Conservation (phyloP, 2,329 filamentous ascomycete species). For the Sporothrix inflata region DNA sequence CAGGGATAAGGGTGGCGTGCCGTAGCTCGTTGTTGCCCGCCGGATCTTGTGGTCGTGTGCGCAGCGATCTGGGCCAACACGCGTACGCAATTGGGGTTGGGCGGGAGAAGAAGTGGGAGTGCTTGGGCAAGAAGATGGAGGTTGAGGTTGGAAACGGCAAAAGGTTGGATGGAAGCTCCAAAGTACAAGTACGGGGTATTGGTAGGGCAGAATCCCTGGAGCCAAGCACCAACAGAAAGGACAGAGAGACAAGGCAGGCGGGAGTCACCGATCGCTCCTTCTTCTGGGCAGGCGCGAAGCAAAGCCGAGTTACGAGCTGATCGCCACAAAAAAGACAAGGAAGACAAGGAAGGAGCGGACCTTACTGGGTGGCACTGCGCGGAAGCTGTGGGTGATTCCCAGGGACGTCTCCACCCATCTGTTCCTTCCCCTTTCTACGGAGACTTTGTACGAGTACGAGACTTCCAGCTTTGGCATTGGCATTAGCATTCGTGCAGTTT, state of each 20-base stretch:
- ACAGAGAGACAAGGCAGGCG: conserved; percentile 6
- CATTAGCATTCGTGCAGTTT: background rate
- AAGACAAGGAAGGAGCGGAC: background rate
- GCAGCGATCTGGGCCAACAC: background rate
- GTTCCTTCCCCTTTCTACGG: background rate
- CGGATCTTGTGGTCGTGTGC: background rate
- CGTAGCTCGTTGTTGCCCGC: background rate
- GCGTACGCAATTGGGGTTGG: background rate
- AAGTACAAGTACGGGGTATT: background rate
- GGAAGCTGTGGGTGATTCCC: conserved; percentile 6
- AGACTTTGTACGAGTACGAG: conserved; percentile 17
- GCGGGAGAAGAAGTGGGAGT: background rate
- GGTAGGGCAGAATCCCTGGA: background rate
- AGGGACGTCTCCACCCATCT: background rate
- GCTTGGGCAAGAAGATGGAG: background rate
- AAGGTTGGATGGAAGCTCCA: background rate
- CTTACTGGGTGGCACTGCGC: background rate
- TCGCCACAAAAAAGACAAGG: background rate
- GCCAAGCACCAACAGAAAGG: background rate
- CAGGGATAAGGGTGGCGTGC: background rate
- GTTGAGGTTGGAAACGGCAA: background rate
- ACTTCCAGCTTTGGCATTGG: background rate
- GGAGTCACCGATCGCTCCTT: background rate
- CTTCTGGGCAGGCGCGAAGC: background rate
- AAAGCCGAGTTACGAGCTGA: background rate